phyloP scores from a whole-genome alignment of 805 yeast genomes.

The Lachancea nothofagi region DNA sequence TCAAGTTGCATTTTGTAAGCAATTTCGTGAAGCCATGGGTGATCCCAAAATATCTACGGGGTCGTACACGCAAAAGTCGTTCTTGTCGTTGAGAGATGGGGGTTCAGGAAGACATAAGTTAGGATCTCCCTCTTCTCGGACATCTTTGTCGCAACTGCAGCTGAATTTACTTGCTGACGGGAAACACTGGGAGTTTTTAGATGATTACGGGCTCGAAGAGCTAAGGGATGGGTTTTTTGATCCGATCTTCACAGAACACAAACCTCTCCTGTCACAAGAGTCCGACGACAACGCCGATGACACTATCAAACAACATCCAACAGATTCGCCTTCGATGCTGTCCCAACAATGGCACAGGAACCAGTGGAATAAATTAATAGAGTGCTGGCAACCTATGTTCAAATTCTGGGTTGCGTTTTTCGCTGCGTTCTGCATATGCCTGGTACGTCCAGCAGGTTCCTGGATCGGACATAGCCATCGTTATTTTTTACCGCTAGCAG shows the following conservation, averaged over 20 bases:
- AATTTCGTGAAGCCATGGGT: slow-evolving; percentile 1
- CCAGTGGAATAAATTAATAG: neutral
- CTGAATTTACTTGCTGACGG: slow-evolving; percentile 27
- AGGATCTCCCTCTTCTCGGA: slow-evolving; percentile 24
- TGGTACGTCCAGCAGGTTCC: slow-evolving; percentile 33
- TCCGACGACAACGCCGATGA: slow-evolving; percentile 1
- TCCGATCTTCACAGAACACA: slow-evolving; percentile 35
- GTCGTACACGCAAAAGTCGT: slow-evolving; percentile 24
- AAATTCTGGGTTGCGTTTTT: slow-evolving; percentile 39
- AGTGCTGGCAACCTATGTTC: slow-evolving; percentile 19
- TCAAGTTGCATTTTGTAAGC: no score
- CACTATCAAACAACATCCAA: neutral
- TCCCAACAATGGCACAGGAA: neutral
- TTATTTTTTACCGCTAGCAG: slow-evolving; percentile 40
- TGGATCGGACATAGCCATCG: slow-evolving; percentile 41
- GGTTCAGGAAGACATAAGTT: slow-evolving; percentile 1
- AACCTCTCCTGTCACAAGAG: slow-evolving; percentile 13
- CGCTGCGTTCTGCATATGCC: slow-evolving; percentile 36
- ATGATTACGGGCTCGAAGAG: slow-evolving; percentile 39
- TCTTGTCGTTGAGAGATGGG: slow-evolving; percentile 17
- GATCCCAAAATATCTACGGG: slow-evolving; percentile 21
- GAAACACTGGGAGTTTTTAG: slow-evolving; percentile 31
- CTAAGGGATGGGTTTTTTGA: slow-evolving; percentile 46
- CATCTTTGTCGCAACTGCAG: slow-evolving; percentile 35
- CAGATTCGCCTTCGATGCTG: neutral